These are phyloP conservation scores for Lentinus polychrous DNA, from an alignment of 1,284 basidiomycete genomes.

Conservation along the genomic window DNA sequence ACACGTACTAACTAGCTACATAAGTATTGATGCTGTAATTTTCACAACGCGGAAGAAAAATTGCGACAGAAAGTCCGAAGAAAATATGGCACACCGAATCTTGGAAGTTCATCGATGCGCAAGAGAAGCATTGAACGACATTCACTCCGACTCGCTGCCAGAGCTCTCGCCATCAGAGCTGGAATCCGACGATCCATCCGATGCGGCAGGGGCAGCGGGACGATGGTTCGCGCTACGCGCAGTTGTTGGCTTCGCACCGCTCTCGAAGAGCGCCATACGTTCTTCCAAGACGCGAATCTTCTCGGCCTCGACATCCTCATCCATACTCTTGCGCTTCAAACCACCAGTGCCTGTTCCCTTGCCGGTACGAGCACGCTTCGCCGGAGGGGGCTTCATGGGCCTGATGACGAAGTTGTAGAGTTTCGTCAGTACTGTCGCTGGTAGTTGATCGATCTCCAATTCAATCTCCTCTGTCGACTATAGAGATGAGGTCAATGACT, in stretches of 20 bases:
- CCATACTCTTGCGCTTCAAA: conserved; percentile 86
- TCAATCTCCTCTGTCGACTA: conserved; percentile 95
- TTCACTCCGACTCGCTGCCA: conserved; percentile 76
- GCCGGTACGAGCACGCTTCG: conserved; percentile 60
- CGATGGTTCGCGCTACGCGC: conserved; percentile 24
- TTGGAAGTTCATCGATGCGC: conserved; percentile 5
- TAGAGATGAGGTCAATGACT: conserved; percentile 11
- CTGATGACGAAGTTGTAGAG: conserved; percentile 92
- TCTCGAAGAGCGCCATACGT: conserved; percentile 71
- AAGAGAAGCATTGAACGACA: conserved; percentile 4
- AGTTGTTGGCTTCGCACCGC: conserved; percentile 28
- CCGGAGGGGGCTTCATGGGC: conserved; percentile 50
- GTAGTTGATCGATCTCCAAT: conserved; percentile 89
- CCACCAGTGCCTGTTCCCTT: conserved; percentile 83
- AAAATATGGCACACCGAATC: conserved; percentile 6
- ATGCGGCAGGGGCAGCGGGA: conserved; percentile 43
- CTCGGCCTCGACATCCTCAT: conserved; percentile 83
- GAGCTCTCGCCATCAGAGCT: conserved; percentile 64
- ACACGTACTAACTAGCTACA: conserved; percentile 26
- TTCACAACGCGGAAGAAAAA: conserved; percentile 17
- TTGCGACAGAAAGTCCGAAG: conserved; percentile 14
- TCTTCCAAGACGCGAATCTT: conserved; percentile 86
- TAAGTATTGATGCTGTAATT: conserved; percentile 24
- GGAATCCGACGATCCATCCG: conserved; percentile 71
- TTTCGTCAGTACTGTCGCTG: conserved; percentile 77